Evolutionary conservation across 129 eudicot genomes (phyloP).

Genomic region (Silybum marianum): DNA sequence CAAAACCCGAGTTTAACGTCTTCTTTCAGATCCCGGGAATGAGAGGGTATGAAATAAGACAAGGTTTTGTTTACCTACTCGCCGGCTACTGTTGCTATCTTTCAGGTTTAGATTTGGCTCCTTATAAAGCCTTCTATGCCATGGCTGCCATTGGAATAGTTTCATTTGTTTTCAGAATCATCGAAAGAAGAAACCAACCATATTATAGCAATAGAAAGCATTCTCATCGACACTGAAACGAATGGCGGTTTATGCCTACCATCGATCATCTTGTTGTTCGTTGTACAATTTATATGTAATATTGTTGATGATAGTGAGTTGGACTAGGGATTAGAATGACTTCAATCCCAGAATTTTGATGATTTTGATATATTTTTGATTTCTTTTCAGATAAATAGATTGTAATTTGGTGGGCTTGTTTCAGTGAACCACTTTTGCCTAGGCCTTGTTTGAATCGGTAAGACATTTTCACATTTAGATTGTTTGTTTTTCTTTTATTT

Average conservation of each 20-base stretch:
- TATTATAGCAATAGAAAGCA: conserved; percentile 74
- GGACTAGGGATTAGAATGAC: conserved; percentile 18
- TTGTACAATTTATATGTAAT: conserved; percentile 1
- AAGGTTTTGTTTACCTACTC: conserved; percentile 73
- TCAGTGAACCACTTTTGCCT: neutral
- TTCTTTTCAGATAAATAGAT: neutral
- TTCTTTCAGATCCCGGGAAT: conserved; percentile 62
- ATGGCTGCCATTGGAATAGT: conserved; percentile 74
- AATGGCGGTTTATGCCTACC: neutral
- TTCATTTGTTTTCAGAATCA: conserved; percentile 62
- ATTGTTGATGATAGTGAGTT: conserved; percentile 17
- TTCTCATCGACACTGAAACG: conserved; percentile 75
- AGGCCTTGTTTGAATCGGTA: too few relatives aligned
- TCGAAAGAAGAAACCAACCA: conserved; percentile 63
- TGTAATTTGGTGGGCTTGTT: conserved; percentile 9
- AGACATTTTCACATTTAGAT: too few relatives aligned
- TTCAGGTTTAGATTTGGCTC: conserved; percentile 77
- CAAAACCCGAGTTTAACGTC: conserved; percentile 81
- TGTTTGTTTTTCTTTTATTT: too few relatives aligned
- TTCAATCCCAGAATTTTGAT: conserved; percentile 34
- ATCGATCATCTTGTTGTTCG: neutral
- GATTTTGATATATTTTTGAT: neutral
- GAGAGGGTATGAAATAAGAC: conserved; percentile 54
- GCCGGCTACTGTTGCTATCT: conserved; percentile 78
- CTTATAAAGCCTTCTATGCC: conserved; percentile 77